A percentile compares a stretch with the other conserved stretches of the same genome.
Evolutionary conservation across 2,329 filamentous ascomycete species (phyloP).

Genomic region (Alternaria viburni): DNA sequence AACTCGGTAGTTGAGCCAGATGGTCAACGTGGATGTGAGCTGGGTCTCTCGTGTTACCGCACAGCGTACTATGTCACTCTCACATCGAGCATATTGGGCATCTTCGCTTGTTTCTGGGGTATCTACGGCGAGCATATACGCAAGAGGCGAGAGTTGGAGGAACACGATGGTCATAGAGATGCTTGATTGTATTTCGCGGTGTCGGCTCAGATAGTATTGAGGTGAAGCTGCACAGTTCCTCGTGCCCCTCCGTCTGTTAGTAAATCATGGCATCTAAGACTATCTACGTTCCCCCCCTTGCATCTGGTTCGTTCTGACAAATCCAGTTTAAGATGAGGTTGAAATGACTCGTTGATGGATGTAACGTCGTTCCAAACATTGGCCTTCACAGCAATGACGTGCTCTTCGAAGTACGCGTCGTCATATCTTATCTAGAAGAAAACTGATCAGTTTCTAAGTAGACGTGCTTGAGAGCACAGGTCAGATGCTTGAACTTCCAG

Average conservation of each 20-base stretch:
- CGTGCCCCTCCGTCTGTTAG: too few relatives aligned
- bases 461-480: background rate
- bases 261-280: too few relatives aligned
- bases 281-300: too few relatives aligned
- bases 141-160: slow-evolving; percentile 41
- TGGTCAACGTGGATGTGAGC: slow-evolving; percentile 75
- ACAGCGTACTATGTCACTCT: slow-evolving; percentile 82
- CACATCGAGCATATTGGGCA: slow-evolving; percentile 70
- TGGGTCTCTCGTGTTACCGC: slow-evolving; percentile 81
- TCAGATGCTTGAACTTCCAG: background rate
- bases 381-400: background rate
- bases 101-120: slow-evolving; percentile 72
- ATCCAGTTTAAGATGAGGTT: too few relatives aligned
- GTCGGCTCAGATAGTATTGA: background rate
- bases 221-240: too few relatives aligned
- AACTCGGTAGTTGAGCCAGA: slow-evolving; percentile 73
- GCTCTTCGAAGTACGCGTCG: background rate
- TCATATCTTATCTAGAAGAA: background rate
- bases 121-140: slow-evolving; percentile 64
- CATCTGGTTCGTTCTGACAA: too few relatives aligned
- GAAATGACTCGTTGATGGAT: too few relatives aligned
- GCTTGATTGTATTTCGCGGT: slow-evolving; percentile 18
- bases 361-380: background rate
- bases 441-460: background rate
- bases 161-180: slow-evolving; percentile 39